Evolutionary conservation across 2,329 filamentous ascomycete genomes (phyloP), one percentile per base, ranked within the genome.

Genomic region (Triangularia verruculosa): DNA sequence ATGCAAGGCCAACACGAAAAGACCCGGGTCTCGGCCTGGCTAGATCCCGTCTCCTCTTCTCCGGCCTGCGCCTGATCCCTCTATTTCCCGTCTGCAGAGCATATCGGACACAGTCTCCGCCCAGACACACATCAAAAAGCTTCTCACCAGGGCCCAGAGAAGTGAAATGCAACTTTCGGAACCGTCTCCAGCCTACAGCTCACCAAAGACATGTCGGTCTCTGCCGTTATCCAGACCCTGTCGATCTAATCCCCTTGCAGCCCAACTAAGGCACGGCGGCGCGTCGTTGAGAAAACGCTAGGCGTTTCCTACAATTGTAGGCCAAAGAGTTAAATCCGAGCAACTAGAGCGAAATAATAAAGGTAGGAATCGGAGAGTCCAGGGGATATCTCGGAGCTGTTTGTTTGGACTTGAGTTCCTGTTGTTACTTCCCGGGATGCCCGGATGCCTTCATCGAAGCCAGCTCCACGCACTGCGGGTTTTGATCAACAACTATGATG

Each of bases 161-260:
- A 34, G 34, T 39, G 34, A 39, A 39, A 47, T 15, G 34, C 39
- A 60, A 53, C 39, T 28, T 32, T 53, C 47, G 47, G 47, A 53
- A 15, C 47, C 20, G 9, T 22, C 17, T 54, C 51, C 51, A 25
- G 22, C 8, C 22, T 17, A 54, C 22, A 53, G 54, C 22, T 53
- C 27, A 27, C 39, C 25, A 59, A 30, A 55, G 25, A 22, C 52
- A 59, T 32, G n/a, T 53, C 27, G 17, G 57, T 28, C 13, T 25
- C 28, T 28, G 5, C 1, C 3, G 11, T 32, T 57, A 59, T 64
- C 64, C 61, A 66, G 61, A 30, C 61, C 43, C 22, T 55, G 64
- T 60, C 59, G 61, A 66, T 66, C 64, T 25, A 28, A 28, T 5
- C 4, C 27, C 4, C n/a, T n/a, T 28, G 27, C 27, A 28, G 27